phyloP scores from a whole-genome alignment of 441 rosid genomes.

The Dalechampia spathulata region DNA sequence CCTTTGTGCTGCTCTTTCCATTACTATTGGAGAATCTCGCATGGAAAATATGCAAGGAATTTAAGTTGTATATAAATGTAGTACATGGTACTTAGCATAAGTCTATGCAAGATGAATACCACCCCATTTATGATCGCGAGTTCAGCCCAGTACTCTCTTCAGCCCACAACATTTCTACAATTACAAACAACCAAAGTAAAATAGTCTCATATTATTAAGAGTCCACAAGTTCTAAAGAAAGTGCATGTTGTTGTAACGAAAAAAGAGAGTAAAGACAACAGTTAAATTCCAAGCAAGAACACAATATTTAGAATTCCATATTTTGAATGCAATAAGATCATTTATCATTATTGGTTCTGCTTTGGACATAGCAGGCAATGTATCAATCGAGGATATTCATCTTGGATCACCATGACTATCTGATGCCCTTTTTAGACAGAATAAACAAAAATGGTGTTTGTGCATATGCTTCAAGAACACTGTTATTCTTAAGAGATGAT shows the following conservation, averaged over 20 bases:
- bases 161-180: no score
- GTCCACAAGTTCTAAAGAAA: no score
- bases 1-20: neutral
- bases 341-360: neutral
- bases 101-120: no score
- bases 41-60: no score
- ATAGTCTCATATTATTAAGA: no score
- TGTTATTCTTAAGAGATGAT: constrained; percentile 39
- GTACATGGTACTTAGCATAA: no score
- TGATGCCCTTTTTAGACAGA: constrained; percentile 45
- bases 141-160: no score
- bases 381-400: constrained; percentile 42
- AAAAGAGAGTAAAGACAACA: neutral
- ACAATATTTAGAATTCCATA: neutral
- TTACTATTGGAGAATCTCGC: no score
- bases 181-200: no score
- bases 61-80: no score
- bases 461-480: constrained; percentile 56
- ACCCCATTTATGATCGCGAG: no score
- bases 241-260: no score
- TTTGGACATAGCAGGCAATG: constrained; percentile 35
- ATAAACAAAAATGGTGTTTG: constrained; percentile 31
- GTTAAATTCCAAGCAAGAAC: neutral
- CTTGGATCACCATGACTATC: constrained; percentile 68
- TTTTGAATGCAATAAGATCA: neutral